Conservation (phyloP, 768 basidiomycete species). For the Macrocybe gigantea region DNA sequence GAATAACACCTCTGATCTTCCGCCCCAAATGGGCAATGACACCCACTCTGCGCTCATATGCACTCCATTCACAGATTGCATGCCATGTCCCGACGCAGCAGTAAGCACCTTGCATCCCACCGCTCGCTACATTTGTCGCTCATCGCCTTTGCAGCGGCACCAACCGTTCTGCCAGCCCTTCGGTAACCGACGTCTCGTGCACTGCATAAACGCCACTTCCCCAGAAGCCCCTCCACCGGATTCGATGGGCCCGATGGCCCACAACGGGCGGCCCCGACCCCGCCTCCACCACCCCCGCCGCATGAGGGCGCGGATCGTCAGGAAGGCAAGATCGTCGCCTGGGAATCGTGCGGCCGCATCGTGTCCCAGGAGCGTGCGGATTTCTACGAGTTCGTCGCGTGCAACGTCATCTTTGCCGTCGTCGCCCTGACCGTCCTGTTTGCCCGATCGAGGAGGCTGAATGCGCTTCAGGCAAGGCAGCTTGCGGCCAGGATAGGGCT, state of each 20-base stretch:
- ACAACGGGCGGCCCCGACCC: not conserved
- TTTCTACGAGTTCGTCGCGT: constrained; percentile 87
- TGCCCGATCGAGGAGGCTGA: constrained; percentile 61
- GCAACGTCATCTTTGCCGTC: constrained; percentile 69
- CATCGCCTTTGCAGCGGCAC: constrained; percentile 44
- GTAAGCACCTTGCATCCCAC: constrained; percentile 32
- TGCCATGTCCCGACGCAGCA: constrained; percentile 56
- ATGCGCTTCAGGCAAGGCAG: constrained; percentile 70
- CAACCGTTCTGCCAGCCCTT: constrained; percentile 96
- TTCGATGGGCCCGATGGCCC: not conserved
- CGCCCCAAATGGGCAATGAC: constrained; percentile 15
- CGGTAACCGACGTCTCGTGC: constrained; percentile 86
- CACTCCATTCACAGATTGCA: constrained; percentile 51
- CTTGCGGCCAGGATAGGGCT: constrained; percentile 85
- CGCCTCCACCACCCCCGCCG: constrained; percentile 16
- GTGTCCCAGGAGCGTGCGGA: constrained; percentile 73
- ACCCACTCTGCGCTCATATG: constrained; percentile 34
- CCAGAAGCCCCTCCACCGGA: constrained; percentile 14
- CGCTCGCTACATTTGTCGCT: constrained; percentile 2
- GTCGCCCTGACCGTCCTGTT: constrained; percentile 63
- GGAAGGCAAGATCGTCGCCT: constrained; percentile 67
- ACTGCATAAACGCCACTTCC: constrained; percentile 52
- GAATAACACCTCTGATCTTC: constrained; percentile 6
- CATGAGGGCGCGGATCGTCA: constrained; percentile 14
- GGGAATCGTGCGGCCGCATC: constrained; percentile 92